Evolutionary conservation across 1,284 basidiomycete species (phyloP), one percentile per base, ranked within the genome.

Genomic region (Thelephora terrestris): DNA sequence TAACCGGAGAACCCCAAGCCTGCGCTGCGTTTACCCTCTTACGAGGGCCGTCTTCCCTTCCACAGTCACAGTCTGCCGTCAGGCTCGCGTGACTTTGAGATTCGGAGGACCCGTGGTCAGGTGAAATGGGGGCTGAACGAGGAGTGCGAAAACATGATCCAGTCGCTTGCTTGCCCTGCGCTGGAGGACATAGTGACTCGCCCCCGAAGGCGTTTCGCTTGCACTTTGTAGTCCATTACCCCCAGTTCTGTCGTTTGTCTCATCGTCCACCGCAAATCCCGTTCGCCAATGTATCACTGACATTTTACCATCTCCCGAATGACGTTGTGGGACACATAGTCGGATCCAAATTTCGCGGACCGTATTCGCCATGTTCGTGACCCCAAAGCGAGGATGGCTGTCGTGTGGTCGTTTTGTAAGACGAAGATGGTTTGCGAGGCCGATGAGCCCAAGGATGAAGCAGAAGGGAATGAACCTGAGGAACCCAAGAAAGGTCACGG

Each of bases 71-170:
- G 20, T 21, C n/a, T 42, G 39, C 21, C 39, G 12, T n/a, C 20
- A 23, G 39, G 16, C 39, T 21, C 21, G 18, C 25, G 20, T 21
- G 39, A 12, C 20, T 25, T 20, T 42, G 39, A 16, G 39, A 5
- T 66, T 73, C 79, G 84, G 80, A 84, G 83, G 83, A 77, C 84
- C 79, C 80, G 81, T 73, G 76, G 80, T 69, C 73, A 76, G 85
- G 86, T 89, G 86, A 90, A 89, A 89, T 81, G 86, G 86, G 86
- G 85, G 85, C 85, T 79, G 85, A 88, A 84, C 85, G 85, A 87
- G 82, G 79, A 87, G 85, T 85, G 84, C 79, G 79, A 76, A 77
- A 76, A 76, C 58, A 54, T 47, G 53, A 47, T 50, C 51, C 66
- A 66, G 68, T 50, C 46, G 69, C 61, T 63, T 62, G 58, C 56